phyloP scores from a whole-genome alignment of 768 basidiomycete genomes.

The Clavulina sp. region DNA sequence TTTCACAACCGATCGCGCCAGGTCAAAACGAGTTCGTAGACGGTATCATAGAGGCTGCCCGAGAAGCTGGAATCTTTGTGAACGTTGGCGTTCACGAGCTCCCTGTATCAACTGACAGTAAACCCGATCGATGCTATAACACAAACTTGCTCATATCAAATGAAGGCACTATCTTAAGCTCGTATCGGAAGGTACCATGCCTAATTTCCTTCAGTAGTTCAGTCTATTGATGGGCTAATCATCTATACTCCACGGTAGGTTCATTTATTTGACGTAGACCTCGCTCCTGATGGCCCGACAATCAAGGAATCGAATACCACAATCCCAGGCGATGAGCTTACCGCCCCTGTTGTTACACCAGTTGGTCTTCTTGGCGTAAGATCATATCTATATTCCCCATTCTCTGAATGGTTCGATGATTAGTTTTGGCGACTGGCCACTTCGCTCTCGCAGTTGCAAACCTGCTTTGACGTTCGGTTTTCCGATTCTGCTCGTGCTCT shows the following conservation, averaged over 20 bases:
- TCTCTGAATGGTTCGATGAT: neutral
- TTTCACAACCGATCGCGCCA: constrained; percentile 3
- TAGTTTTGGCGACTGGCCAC: neutral
- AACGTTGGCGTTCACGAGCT: constrained; percentile 12
- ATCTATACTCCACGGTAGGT: neutral
- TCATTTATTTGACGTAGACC: constrained; percentile 13
- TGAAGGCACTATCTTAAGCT: constrained; percentile 1
- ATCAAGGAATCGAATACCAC: constrained; percentile 9
- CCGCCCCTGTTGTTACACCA: constrained; percentile 9
- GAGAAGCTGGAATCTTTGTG: constrained; percentile 7
- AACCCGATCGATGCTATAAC: constrained; percentile 6
- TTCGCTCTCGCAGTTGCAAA: constrained; percentile 9
- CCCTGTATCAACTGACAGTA: neutral
- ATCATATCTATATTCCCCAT: too few species aligned
- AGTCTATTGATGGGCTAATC: neutral
- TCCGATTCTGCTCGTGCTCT: constrained; percentile 4
- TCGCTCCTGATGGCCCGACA: constrained; percentile 4
- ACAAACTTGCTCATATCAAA: constrained; percentile 10
- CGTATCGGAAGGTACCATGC: constrained; percentile 6
- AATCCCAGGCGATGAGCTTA: constrained; percentile 1
- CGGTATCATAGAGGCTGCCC: constrained; percentile 4
- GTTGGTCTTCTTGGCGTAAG: constrained; percentile 11
- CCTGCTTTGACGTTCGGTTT: constrained; percentile 13
- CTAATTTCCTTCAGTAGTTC: neutral
- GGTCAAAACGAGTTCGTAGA: constrained; percentile 9